Base-by-base conservation (phyloP, 179 eudicot genomes). In the Sideroxylon spinosum region DNA sequence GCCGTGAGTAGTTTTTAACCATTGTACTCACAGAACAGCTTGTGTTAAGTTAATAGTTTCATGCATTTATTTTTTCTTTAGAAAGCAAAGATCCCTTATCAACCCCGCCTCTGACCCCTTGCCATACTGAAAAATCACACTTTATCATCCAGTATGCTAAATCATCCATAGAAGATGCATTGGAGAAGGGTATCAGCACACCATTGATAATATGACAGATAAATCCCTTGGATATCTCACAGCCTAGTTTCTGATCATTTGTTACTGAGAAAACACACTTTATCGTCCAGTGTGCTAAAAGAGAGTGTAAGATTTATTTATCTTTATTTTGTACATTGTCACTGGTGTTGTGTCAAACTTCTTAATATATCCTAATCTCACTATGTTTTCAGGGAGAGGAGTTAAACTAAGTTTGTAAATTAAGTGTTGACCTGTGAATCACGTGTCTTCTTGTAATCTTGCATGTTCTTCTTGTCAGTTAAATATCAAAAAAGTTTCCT, bases 1-100 rank as follows among this genome's bases (percentile, higher is more conserved):
- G 99, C 98, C 62, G 99, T 95, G 82, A 88, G 98, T 91, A 78
- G 68, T 74, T 75, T 67, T 64, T 17, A 8, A 62, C 64, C 70
- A 12, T 82, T 10, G 19, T 64, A 49, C 9, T 66, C 25, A 29
- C 4, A 6, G 60, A 49, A 29, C 71, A 20, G 37, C 9, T 73
- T 46, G 26, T 72, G 63, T 22, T 3, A 9, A 73, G 29, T 69
- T 10, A 9, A 9, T 57, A 20, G 26, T 67, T 23, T 66, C 4
- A 17, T 48, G n/a, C 12, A 19, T 71, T 17, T 46, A 28, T 74
- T 55, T 60, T 22, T 48, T 46, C 56, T 46, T 50, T 68, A 7
- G n/a, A 22, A 68, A 32, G 26, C 52, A 44, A 68, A 50, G 22
- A 37, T 68, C 13, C 25, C 7, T 19, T 6, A 19, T 25, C 71